Evolutionary conservation across 176 grass and related monocot species (phyloP).

Genomic region (Rhipidocladum racemiflorum): DNA sequence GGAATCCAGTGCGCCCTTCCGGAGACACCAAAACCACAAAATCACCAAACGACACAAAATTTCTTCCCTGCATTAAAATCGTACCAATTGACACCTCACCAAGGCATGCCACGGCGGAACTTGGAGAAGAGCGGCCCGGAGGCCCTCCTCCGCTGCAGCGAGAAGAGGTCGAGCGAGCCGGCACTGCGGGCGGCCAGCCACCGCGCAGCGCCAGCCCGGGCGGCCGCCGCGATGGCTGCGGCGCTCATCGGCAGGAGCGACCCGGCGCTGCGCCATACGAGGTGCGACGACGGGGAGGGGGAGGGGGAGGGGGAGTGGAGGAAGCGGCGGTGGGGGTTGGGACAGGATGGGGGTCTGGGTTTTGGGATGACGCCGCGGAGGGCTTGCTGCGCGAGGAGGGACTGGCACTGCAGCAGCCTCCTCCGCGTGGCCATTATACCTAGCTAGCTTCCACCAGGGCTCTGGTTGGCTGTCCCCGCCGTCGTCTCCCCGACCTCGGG

Average conservation of each 20-base stretch:
- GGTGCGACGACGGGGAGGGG: background rate
- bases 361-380: constrained; percentile 18
- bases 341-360: constrained; percentile 17
- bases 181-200: constrained; percentile 15
- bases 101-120: background rate
- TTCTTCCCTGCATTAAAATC: background rate
- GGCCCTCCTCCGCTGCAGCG: constrained; percentile 27
- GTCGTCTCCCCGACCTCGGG: background rate
- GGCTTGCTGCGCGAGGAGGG: constrained; percentile 33
- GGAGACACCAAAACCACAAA: constrained; percentile 15
- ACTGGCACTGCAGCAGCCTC: constrained; percentile 38
- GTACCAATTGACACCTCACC: constrained; percentile 36
- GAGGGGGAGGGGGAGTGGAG: constrained; percentile 15
- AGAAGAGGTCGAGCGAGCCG: constrained; percentile 41
- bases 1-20: constrained; percentile 50
- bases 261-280: constrained; percentile 6
- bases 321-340: background rate
- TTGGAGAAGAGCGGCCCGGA: background rate
- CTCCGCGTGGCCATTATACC: constrained; percentile 26
- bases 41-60: background rate
- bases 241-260: constrained; percentile 29
- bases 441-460: background rate
- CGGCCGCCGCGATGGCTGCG: constrained; percentile 18
- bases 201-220: constrained; percentile 2
- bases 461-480: background rate